A percentile compares a stretch with the other conserved stretches of the same genome.
These are phyloP conservation scores for Xylaria sp. DNA, from an alignment of 2,329 filamentous ascomycete species.

Conservation along the genomic window DNA sequence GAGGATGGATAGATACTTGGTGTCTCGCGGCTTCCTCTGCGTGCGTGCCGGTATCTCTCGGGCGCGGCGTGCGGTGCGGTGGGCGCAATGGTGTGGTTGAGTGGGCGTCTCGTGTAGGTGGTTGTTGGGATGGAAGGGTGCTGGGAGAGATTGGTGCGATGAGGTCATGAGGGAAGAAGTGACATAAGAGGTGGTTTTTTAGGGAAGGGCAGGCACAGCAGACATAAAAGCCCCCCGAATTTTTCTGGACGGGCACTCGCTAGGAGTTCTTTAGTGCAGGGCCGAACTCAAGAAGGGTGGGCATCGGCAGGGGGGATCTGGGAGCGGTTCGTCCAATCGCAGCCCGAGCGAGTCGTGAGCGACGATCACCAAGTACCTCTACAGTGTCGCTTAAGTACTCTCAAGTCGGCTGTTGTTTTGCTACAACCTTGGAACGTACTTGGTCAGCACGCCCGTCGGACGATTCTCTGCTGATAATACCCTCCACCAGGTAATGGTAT, in stretches of 20 bases:
- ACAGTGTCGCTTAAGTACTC: conserved; percentile 41
- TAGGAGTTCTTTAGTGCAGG: conserved; percentile 22
- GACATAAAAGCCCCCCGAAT: conserved; percentile 52
- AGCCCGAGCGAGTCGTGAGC: conserved; percentile 45
- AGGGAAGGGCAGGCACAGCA: conserved; percentile 52
- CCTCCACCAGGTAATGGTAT: not conserved
- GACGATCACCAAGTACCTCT: conserved; percentile 47
- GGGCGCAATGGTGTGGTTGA: conserved; percentile 7
- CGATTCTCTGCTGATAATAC: conserved; percentile 32
- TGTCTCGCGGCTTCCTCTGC: conserved; percentile 8
- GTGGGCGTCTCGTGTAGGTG: conserved; percentile 26
- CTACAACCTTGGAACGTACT: no score
- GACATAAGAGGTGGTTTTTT: conserved; percentile 54
- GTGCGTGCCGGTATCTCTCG: conserved; percentile 34
- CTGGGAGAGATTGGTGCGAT: conserved; percentile 49
- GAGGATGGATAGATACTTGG: conserved; percentile 25
- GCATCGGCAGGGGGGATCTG: conserved; percentile 20
- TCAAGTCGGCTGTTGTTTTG: conserved; percentile 10
- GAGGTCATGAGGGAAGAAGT: conserved; percentile 55
- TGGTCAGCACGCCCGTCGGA: conserved; percentile 16
- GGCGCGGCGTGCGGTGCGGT: conserved; percentile 30
- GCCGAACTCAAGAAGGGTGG: conserved; percentile 33
- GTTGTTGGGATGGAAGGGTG: conserved; percentile 41
- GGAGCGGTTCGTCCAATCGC: conserved; percentile 42
- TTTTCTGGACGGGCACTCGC: conserved; percentile 37